These are phyloP conservation scores for Mycocentrospora acerina DNA, from an alignment of 2,329 filamentous ascomycete species.

Conservation along the genomic window DNA sequence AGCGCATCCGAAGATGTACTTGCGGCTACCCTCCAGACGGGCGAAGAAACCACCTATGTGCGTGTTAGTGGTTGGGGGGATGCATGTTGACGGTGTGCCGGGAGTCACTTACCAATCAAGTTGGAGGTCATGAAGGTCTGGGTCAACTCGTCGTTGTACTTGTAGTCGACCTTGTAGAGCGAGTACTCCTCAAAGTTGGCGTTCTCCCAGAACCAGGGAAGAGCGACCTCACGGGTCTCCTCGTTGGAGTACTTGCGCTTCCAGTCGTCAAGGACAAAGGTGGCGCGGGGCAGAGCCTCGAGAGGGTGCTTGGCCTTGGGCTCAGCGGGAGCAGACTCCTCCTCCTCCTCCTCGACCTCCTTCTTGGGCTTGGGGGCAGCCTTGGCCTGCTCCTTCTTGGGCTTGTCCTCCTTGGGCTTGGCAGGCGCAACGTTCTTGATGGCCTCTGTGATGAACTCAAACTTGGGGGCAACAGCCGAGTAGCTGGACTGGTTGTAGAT, in stretches of 20 bases:
- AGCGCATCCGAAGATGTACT: conserved; percentile 91
- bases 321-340: conserved; percentile 60
- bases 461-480: conserved; percentile 73
- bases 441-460: conserved; percentile 79
- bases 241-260: conserved; percentile 99
- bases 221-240: conserved; percentile 75
- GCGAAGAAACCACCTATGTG: conserved; percentile 80
- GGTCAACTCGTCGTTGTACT: conserved; percentile 98
- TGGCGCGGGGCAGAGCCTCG: conserved; percentile 77
- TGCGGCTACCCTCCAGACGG: conserved; percentile 95
- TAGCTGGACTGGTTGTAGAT: conserved; percentile 91
- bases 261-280: conserved; percentile 90
- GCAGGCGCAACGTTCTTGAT: conserved; percentile 74
- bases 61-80: conserved; percentile 15
- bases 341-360: conserved; percentile 61
- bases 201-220: conserved; percentile 99
- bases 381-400: conserved; percentile 70
- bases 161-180: conserved; percentile 92
- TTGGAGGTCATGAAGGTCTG: conserved; percentile 99
- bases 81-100: background rate
- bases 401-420: conserved; percentile 65
- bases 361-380: conserved; percentile 55
- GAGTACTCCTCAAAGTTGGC: conserved; percentile 94
- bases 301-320: conserved; percentile 98
- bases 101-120: conserved; percentile 68